phyloP scores from a whole-genome alignment of 768 basidiomycete genomes.

The Mycena haematopus region DNA sequence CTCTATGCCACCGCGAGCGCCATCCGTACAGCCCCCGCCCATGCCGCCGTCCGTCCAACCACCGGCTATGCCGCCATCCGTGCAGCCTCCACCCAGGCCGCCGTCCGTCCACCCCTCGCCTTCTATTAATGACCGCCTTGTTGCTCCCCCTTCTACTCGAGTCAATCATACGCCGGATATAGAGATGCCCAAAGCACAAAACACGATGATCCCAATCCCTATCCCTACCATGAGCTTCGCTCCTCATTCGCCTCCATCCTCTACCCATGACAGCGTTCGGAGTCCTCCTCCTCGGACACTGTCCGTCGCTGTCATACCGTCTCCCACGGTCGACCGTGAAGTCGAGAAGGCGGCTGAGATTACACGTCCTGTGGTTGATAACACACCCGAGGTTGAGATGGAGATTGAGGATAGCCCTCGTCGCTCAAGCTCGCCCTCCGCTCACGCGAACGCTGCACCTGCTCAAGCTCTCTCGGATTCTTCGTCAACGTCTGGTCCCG shows the following conservation, averaged over 20 bases:
- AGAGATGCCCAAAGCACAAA: conserved; percentile 13
- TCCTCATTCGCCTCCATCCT: conserved; percentile 5
- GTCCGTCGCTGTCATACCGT: background rate
- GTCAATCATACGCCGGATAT: conserved; percentile 8
- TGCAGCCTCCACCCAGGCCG: background rate
- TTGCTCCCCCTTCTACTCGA: background rate
- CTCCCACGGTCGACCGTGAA: background rate
- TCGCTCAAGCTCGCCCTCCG: background rate
- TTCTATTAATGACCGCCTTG: background rate
- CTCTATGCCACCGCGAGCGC: background rate
- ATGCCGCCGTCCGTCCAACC: background rate
- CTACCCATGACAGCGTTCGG: background rate
- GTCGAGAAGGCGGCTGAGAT: background rate
- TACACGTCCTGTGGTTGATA: background rate
- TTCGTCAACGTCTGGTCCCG: background rate
- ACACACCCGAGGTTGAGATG: conserved; percentile 19
- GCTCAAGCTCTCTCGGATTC: background rate
- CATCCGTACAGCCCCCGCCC: background rate
- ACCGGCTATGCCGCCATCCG: background rate
- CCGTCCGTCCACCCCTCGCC: background rate
- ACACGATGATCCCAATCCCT: background rate
- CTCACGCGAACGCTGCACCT: background rate
- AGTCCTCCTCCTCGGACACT: background rate
- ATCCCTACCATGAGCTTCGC: background rate
- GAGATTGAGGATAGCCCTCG: conserved; percentile 13